Conservation (phyloP, 768 basidiomycete species). For the Tulasnella sp. region DNA sequence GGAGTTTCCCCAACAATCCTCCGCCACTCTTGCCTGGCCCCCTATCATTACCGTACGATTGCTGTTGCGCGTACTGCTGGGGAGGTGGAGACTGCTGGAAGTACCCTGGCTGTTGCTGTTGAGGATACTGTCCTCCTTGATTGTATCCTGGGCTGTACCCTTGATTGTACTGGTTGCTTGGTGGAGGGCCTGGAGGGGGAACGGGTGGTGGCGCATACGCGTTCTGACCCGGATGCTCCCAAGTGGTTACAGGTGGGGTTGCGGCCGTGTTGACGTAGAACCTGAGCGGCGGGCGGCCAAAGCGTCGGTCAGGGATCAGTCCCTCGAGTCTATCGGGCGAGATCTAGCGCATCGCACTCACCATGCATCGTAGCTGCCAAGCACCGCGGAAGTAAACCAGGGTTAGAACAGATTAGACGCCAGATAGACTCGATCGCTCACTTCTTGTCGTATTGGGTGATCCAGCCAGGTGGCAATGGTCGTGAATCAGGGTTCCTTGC, state of each 20-base stretch:
- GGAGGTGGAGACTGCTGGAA: not conserved
- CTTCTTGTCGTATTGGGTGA: slow-evolving; percentile 14
- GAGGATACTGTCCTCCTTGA: not conserved
- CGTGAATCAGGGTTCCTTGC: slow-evolving; percentile 4
- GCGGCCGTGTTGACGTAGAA: slow-evolving; percentile 18
- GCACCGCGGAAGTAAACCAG: not conserved
- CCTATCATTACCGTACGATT: not conserved
- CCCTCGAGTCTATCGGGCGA: not conserved
- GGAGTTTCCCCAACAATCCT: not conserved
- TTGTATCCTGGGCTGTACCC: not conserved
- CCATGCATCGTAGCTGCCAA: slow-evolving; percentile 19
- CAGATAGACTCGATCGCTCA: not conserved
- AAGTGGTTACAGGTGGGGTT: slow-evolving; percentile 2
- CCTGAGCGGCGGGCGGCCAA: not conserved
- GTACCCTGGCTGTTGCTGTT: not conserved
- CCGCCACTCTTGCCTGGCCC: not conserved
- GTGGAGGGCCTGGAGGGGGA: slow-evolving; percentile 1
- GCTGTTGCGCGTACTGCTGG: not conserved
- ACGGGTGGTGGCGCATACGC: slow-evolving; percentile 5
- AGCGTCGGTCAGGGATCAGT: not conserved
- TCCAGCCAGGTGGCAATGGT: slow-evolving; percentile 8
- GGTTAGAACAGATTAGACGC: not conserved
- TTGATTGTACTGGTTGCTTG: not conserved
- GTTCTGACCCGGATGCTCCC: slow-evolving; percentile 11
- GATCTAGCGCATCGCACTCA: not conserved